These are phyloP conservation scores for Reutealis trisperma DNA, from an alignment of 345 rosid genomes.

Conservation along the genomic window DNA sequence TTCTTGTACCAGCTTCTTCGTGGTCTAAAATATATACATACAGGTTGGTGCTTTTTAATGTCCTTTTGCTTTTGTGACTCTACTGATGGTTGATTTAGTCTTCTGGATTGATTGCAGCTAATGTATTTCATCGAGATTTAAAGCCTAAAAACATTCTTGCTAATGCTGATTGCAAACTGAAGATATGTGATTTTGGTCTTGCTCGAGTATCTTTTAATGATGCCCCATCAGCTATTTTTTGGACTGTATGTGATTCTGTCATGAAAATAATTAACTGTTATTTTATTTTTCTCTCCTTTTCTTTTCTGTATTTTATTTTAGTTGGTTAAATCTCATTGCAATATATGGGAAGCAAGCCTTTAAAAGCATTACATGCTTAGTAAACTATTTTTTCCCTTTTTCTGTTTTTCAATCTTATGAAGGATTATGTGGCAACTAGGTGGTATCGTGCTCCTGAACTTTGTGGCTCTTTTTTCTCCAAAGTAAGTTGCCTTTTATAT, in stretches of 20 bases:
- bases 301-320: constrained; percentile 1
- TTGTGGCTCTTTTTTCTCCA: constrained; percentile 97
- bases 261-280: constrained; percentile 11
- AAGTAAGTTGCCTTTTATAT: constrained; percentile 51
- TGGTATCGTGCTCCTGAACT: constrained; percentile 99
- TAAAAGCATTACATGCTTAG: constrained; percentile 10
- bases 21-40: constrained; percentile 84
- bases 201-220: constrained; percentile 97
- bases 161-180: constrained; percentile 96
- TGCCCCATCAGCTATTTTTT: constrained; percentile 94
- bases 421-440: constrained; percentile 99
- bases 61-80: constrained; percentile 11
- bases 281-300: not conserved
- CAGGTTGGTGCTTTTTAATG: constrained; percentile 53
- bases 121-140: constrained; percentile 95
- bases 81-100: constrained; percentile 11
- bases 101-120: constrained; percentile 55
- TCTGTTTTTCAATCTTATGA: constrained; percentile 4
- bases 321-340: not conserved
- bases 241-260: constrained; percentile 75
- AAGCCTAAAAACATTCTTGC: constrained; percentile 99
- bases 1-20: constrained; percentile 98
- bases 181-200: constrained; percentile 98
- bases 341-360: constrained; percentile 8
- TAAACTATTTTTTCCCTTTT: not conserved